Percentiles rank a stretch among this genome's conserved stretches.
Conservation (phyloP, 2,329 filamentous ascomycete genomes). For the Colletotrichum phormii region DNA sequence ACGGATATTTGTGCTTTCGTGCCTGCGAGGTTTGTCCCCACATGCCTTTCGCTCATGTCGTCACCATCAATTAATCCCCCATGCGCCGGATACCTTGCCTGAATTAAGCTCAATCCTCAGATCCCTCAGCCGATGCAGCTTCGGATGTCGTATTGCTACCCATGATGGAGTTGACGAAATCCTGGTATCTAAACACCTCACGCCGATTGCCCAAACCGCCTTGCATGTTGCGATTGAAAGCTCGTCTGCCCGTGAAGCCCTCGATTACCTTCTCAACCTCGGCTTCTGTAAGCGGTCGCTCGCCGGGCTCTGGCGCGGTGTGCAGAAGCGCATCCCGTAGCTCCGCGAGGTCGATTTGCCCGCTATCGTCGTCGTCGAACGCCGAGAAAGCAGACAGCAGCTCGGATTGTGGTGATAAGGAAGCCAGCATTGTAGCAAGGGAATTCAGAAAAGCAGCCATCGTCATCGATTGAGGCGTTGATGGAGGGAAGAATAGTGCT, state of each 20-base stretch:
- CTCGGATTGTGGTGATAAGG: conserved; percentile 82
- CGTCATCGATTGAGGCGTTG: conserved; percentile 77
- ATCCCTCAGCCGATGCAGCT: conserved; percentile 41
- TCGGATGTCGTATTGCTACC: conserved; percentile 61
- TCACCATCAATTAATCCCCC: conserved; percentile 16
- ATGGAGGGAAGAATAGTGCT: conserved; percentile 85
- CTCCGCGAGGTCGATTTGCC: conserved; percentile 87
- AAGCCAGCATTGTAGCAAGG: conserved; percentile 78
- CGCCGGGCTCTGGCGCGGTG: conserved; percentile 81
- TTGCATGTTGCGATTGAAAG: conserved; percentile 76
- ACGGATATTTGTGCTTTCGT: conserved; percentile 5
- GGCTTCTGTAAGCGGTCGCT: conserved; percentile 70
- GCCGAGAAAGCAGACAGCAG: conserved; percentile 91
- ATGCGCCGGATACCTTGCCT: conserved; percentile 2
- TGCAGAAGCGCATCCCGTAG: conserved; percentile 85
- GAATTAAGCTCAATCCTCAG: conserved; percentile 33
- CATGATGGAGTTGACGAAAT: conserved; percentile 82
- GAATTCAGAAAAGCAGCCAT: conserved; percentile 89
- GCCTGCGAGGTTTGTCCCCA: conserved; percentile 24
- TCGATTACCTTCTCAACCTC: conserved; percentile 90
- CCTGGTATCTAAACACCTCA: conserved; percentile 93
- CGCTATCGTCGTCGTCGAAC: conserved; percentile 95
- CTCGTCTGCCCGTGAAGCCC: conserved; percentile 85
- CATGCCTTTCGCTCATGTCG: conserved; percentile 20
- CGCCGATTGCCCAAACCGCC: conserved; percentile 73